phyloP scores from a whole-genome alignment of 108 stramenopile genomes.

The Bacterosira constricta region DNA sequence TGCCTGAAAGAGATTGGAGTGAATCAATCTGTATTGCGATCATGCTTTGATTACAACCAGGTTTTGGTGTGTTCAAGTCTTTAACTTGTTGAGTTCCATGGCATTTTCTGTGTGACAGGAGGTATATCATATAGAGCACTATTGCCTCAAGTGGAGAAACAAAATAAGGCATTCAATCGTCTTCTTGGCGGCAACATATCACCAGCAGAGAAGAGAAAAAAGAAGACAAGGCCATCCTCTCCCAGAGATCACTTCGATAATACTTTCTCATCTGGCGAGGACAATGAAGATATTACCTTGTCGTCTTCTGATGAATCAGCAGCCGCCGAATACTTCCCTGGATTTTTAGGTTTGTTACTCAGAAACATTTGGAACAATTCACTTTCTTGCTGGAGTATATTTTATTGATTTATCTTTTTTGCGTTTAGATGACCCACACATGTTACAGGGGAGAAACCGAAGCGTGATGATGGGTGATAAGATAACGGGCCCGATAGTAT shows the following conservation, averaged over 20 bases:
- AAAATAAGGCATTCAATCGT: slow-evolving; percentile 51
- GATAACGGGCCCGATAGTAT: slow-evolving; percentile 76
- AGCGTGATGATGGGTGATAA: slow-evolving; percentile 89
- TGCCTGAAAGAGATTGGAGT: slow-evolving; percentile 84
- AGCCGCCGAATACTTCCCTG: slow-evolving; percentile 50
- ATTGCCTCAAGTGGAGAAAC: slow-evolving; percentile 43
- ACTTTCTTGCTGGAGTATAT: no score
- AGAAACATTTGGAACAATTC: no score
- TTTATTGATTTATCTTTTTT: no score
- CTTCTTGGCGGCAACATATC: slow-evolving; percentile 13
- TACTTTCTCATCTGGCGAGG: slow-evolving; percentile 14
- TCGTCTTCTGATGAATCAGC: slow-evolving; percentile 36
- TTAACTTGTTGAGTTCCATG: no score
- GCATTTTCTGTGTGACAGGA: slow-evolving; percentile 22
- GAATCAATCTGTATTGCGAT: slow-evolving; percentile 1
- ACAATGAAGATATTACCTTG: not conserved
- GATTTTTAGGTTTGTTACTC: no score
- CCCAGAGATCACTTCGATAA: slow-evolving; percentile 13
- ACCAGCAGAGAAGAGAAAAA: slow-evolving; percentile 14
- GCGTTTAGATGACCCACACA: slow-evolving; percentile 90
- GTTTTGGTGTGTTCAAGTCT: no score
- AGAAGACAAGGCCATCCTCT: slow-evolving; percentile 6
- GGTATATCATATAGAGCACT: slow-evolving; percentile 80
- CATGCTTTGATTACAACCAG: no score
- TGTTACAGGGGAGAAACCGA: slow-evolving; percentile 83